A percentile compares a stretch with the other conserved stretches of the same genome.
Conservation (phyloP, 495 filamentous ascomycete species). For the Mytilinidion resinicola region DNA sequence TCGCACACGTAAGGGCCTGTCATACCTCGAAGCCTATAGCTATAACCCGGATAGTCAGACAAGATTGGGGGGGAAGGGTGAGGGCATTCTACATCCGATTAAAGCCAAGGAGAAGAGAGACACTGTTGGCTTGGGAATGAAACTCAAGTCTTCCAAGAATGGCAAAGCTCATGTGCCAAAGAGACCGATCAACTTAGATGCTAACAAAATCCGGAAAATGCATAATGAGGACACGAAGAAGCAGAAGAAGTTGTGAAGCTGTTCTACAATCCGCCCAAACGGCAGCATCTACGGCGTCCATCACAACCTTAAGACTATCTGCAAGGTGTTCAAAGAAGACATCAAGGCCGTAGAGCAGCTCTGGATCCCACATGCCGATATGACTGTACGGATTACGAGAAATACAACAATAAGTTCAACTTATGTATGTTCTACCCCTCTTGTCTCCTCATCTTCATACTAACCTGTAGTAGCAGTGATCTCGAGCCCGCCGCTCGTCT, state of each 20-base stretch:
- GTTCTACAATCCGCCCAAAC: too few species aligned
- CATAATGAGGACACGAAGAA: constrained; percentile 55
- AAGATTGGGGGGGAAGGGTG: constrained; percentile 58
- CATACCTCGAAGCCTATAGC: constrained; percentile 66
- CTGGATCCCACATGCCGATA: too few species aligned
- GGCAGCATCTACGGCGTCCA: too few species aligned
- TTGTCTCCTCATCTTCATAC: too few species aligned
- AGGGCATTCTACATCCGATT: constrained; percentile 68
- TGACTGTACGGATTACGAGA: too few species aligned
- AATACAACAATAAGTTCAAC: too few species aligned
- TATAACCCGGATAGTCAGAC: constrained; percentile 77
- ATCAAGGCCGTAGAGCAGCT: too few species aligned
- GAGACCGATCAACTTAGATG: constrained; percentile 56
- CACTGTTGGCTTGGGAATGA: constrained; percentile 62
- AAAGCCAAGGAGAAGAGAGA: constrained; percentile 67
- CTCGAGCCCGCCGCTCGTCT: too few species aligned
- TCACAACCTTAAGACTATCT: too few species aligned
- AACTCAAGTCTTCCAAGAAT: constrained; percentile 6
- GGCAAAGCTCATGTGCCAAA: background rate
- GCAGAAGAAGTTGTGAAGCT: constrained; percentile 54
- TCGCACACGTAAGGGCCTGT: constrained; percentile 67
- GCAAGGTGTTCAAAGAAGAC: too few species aligned
- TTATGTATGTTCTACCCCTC: too few species aligned
- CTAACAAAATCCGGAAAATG: constrained; percentile 58
- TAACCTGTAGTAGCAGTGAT: too few species aligned